phyloP scores from a whole-genome alignment of 2,329 filamentous ascomycete genomes.

The Lasiodiplodia sp. region DNA sequence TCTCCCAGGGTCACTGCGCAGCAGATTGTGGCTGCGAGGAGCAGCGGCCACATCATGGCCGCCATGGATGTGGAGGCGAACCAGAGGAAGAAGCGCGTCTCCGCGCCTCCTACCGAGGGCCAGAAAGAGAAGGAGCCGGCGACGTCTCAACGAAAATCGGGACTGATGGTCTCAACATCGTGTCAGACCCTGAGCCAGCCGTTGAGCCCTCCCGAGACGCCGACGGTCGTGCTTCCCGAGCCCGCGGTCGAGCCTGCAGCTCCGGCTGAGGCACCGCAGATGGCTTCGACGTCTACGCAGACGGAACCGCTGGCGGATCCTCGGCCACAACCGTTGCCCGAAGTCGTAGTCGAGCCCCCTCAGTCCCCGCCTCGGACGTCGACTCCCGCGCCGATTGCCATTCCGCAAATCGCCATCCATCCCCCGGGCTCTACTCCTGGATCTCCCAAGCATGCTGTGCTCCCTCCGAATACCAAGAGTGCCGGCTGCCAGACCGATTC shows the following conservation, averaged over 20 bases:
- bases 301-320: conserved; percentile 54
- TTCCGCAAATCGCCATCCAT: conserved; percentile 90
- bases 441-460: conserved; percentile 74
- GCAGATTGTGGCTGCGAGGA: conserved; percentile 35
- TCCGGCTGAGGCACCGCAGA: conserved; percentile 47
- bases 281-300: conserved; percentile 68
- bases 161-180: conserved; percentile 68
- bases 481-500: conserved; percentile 79
- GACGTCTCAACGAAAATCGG: conserved; percentile 33
- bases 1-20: conserved; percentile 65
- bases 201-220: conserved; percentile 70
- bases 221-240: conserved; percentile 55
- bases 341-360: conserved; percentile 34
- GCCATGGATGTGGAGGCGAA: conserved; percentile 70
- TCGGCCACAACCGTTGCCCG: conserved; percentile 32
- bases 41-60: conserved; percentile 30
- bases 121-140: conserved; percentile 14
- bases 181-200: conserved; percentile 70
- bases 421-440: conserved; percentile 66
- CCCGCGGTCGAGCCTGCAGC: conserved; percentile 51
- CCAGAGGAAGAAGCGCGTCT: conserved; percentile 73
- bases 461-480: conserved; percentile 82
- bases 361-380: conserved; percentile 43
- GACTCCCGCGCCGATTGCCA: conserved; percentile 54
- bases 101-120: conserved; percentile 40